A percentile compares a stretch with the other conserved stretches of the same genome.
These are phyloP conservation scores for Volutella citrinella DNA, from an alignment of 2,329 filamentous ascomycete genomes.

Conservation along the genomic window DNA sequence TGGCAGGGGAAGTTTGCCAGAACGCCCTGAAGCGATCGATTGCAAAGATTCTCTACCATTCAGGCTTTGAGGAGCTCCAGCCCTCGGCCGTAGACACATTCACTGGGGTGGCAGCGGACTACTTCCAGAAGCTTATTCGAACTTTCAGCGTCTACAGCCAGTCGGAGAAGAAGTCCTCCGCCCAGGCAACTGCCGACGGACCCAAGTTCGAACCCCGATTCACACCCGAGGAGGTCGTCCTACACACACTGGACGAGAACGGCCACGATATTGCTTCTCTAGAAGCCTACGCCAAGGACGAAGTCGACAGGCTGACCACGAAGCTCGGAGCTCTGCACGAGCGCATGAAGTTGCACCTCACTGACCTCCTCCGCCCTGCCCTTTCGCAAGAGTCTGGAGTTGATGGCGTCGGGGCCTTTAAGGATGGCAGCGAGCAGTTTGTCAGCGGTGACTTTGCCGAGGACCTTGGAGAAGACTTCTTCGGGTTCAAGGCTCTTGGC, in stretches of 20 bases:
- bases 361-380: slow-evolving; percentile 90
- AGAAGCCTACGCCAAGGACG: slow-evolving; percentile 86
- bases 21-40: slow-evolving; percentile 86
- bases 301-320: slow-evolving; percentile 78
- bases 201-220: slow-evolving; percentile 61
- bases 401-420: slow-evolving; percentile 88
- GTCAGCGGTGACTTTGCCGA: slow-evolving; percentile 96
- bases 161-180: slow-evolving; percentile 69
- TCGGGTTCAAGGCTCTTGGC: slow-evolving; percentile 93
- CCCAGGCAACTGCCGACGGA: slow-evolving; percentile 38
- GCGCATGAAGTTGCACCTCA: slow-evolving; percentile 87
- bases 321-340: slow-evolving; percentile 87
- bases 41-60: slow-evolving; percentile 92
- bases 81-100: slow-evolving; percentile 88
- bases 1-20: slow-evolving; percentile 78
- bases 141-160: slow-evolving; percentile 83
- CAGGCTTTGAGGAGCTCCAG: slow-evolving; percentile 95
- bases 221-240: slow-evolving; percentile 77
- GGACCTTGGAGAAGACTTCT: slow-evolving; percentile 97
- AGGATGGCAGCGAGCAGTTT: slow-evolving; percentile 96
- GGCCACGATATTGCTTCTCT: slow-evolving; percentile 78
- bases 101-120: slow-evolving; percentile 85
- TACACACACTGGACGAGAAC: slow-evolving; percentile 82
- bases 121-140: slow-evolving; percentile 78
- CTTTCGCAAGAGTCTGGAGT: slow-evolving; percentile 69